Evolutionary conservation across 2,329 filamentous ascomycete genomes (phyloP), one percentile per base, ranked within the genome.

Genomic region (Rhexocercosporidium sp.): DNA sequence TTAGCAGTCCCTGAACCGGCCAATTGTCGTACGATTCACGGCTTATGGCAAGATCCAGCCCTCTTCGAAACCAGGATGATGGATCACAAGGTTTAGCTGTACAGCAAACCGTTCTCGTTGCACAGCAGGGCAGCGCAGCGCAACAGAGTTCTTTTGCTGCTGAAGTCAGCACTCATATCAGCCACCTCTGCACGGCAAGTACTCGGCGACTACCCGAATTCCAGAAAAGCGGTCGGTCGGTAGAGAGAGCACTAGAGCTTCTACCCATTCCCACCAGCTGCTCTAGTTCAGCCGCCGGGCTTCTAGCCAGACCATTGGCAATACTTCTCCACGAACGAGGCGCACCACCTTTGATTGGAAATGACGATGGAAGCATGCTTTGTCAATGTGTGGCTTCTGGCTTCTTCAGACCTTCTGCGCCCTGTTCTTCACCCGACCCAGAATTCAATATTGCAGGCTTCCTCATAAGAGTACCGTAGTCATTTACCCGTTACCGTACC

Each of bases 401-500:
- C 34, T 44, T 44, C 41, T 44, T 41, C 62, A 20, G 46, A 54
- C 46, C 62, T 56, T 64, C 54, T 31, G 46, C 53, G 53, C 53
- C 51, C 12, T 57, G 34, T 57, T 57, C 20, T 57, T 39, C 20
- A 39, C n/a, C 29, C 9, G 22, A 12, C 12, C 29, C 53, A 56
- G 51, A 56, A 37, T 37, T 11, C 44, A n/a, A 47, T n/a, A 47
- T 59, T 59, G n/a, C 31, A 34, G 51, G 51, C 51, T 16, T 44
- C 56, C 37, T 14, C 56, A 41, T 29, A 22, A 44, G 56, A 51
- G n/a, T 16, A 51, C 20, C 6, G n/a, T 29, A 29, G 39, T 29
- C 39, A 60, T 57, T 57, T 69, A 69, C 51, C 65, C 70, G 59
- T 66, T 51, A 64, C 68, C 70, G 59, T 47, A 64, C 62, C 53